Evolutionary conservation across 139 green algal genomes (phyloP).

Genomic region (Closterium sp.): DNA sequence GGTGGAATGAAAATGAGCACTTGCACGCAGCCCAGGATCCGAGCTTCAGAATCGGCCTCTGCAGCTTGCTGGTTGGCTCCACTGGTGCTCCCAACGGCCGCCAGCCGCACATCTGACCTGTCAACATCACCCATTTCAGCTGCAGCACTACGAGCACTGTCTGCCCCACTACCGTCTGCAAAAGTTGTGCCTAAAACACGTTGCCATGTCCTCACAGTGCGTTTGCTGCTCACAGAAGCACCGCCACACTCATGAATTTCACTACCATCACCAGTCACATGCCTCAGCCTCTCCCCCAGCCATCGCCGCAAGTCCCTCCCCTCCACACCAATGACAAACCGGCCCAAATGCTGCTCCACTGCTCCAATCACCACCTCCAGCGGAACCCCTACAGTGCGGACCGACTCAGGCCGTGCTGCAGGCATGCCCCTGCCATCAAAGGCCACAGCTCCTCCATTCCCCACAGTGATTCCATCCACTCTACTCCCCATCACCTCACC

Average conservation of each 20-base stretch:
- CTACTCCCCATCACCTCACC: neutral
- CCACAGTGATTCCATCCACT: neutral
- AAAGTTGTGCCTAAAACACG: neutral
- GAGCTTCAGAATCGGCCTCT: neutral
- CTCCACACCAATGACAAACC: neutral
- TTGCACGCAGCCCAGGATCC: slow-evolving; percentile 8
- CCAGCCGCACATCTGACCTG: neutral
- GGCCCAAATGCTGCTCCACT: neutral
- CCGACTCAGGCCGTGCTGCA: neutral
- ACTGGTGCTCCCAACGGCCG: neutral
- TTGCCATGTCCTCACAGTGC: neutral
- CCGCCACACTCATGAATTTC: neutral
- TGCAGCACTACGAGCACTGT: too few relatives aligned
- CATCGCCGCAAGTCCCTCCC: neutral
- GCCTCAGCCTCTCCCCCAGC: neutral
- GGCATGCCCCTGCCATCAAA: neutral
- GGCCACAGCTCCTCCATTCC: neutral
- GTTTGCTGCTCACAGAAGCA: neutral
- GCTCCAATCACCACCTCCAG: neutral
- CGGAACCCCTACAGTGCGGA: neutral
- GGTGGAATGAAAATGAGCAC: slow-evolving; percentile 32
- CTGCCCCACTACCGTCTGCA: neutral
- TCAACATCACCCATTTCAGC: neutral
- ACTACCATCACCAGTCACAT: neutral
- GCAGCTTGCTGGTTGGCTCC: neutral